Percentiles rank a stretch among this genome's conserved stretches.
These are phyloP conservation scores for Ascochyta pisi DNA, from an alignment of 2,329 filamentous ascomycete species.

Conservation along the genomic window DNA sequence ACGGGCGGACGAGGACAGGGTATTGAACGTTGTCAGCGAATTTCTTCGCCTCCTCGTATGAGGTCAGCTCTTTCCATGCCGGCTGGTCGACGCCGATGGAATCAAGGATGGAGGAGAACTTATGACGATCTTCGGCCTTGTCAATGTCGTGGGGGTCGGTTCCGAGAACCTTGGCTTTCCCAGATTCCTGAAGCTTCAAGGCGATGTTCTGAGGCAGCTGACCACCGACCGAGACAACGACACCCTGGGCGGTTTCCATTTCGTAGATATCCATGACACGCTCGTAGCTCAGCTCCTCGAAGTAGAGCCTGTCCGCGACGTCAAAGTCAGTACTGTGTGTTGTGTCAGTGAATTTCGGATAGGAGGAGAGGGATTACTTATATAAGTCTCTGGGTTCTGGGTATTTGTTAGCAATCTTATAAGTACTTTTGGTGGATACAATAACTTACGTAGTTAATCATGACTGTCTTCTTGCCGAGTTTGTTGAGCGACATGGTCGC, in stretches of 20 bases:
- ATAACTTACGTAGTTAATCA: slow-evolving; percentile 77
- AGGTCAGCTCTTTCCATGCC: slow-evolving; percentile 96
- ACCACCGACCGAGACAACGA: slow-evolving; percentile 94
- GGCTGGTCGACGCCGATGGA: slow-evolving; percentile 97
- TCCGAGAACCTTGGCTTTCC: slow-evolving; percentile 87
- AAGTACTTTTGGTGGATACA: background rate
- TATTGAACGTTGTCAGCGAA: slow-evolving; percentile 89
- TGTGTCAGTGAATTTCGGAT: background rate
- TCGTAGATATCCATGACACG: slow-evolving; percentile 99
- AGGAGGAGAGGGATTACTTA: background rate
- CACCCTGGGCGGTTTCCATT: slow-evolving; percentile 81
- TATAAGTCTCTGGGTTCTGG: slow-evolving; percentile 77
- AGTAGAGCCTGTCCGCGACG: slow-evolving; percentile 89
- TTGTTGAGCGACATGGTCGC: slow-evolving; percentile 81
- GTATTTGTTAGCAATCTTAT: background rate
- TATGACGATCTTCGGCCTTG: slow-evolving; percentile 96
- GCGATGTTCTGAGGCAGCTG: slow-evolving; percentile 98
- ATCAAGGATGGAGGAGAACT: slow-evolving; percentile 97
- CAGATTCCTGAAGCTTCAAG: slow-evolving; percentile 87
- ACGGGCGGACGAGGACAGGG: slow-evolving; percentile 92
- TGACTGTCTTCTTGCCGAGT: slow-evolving; percentile 95
- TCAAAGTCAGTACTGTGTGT: slow-evolving; percentile 80
- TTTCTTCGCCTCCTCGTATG: slow-evolving; percentile 81
- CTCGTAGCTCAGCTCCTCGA: slow-evolving; percentile 96
- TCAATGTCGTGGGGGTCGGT: slow-evolving; percentile 95